These are phyloP conservation scores for Antarctomyces pellizariae DNA, from an alignment of 495 filamentous ascomycete genomes.

Conservation along the genomic window DNA sequence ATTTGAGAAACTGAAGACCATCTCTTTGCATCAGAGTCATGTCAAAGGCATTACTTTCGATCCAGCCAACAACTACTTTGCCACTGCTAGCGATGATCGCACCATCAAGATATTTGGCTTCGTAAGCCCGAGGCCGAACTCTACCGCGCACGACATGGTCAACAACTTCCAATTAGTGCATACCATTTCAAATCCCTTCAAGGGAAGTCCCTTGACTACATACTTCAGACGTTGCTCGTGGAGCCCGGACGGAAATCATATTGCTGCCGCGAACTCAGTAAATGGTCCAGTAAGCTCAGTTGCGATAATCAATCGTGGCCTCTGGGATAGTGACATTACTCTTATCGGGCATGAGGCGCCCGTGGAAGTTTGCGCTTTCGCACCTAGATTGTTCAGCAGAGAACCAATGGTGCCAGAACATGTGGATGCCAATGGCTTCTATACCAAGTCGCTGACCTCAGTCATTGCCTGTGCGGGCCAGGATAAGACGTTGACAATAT, in stretches of 20 bases:
- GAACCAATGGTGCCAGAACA: slow-evolving; percentile 28
- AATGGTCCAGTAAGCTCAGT: slow-evolving; percentile 95
- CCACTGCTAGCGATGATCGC: slow-evolving; percentile 88
- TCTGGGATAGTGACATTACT: slow-evolving; percentile 93
- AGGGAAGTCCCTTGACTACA: slow-evolving; percentile 73
- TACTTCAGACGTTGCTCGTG: slow-evolving; percentile 94
- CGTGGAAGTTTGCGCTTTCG: slow-evolving; percentile 92
- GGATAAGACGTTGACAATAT: slow-evolving; percentile 84
- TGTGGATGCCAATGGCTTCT: slow-evolving; percentile 13
- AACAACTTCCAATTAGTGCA: slow-evolving; percentile 87
- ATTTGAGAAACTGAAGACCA: slow-evolving; percentile 89
- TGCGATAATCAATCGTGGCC: slow-evolving; percentile 77
- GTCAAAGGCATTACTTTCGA: slow-evolving; percentile 98
- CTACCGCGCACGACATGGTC: slow-evolving; percentile 76
- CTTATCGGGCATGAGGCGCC: slow-evolving; percentile 92
- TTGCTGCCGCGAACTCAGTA: slow-evolving; percentile 87
- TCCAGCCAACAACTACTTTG: slow-evolving; percentile 97
- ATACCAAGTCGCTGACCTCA: slow-evolving; percentile 38
- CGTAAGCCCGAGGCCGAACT: slow-evolving; percentile 73
- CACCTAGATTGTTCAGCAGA: slow-evolving; percentile 68
- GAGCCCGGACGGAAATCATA: slow-evolving; percentile 92
- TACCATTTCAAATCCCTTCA: slow-evolving; percentile 65
- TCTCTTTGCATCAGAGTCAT: slow-evolving; percentile 80
- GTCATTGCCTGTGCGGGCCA: slow-evolving; percentile 93
- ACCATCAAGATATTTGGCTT: slow-evolving; percentile 95